Conservation (phyloP, 495 filamentous ascomycete genomes). For the Xylaria sp. region DNA sequence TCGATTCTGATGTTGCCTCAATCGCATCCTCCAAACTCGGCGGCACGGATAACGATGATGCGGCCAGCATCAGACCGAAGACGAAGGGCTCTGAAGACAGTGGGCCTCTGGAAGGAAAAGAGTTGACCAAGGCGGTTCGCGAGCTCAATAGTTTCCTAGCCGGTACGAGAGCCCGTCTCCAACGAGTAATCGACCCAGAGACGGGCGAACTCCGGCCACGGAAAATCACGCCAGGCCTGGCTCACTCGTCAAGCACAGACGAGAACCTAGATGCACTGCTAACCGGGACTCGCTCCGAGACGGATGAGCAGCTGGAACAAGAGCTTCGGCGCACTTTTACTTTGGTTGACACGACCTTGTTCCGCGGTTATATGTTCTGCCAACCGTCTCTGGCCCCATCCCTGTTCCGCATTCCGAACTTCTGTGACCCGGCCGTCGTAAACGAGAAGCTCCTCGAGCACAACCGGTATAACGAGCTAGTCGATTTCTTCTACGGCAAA, state of each 20-base stretch:
- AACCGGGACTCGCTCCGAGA: conserved; percentile 53
- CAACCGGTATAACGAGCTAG: conserved; percentile 88
- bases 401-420: conserved; percentile 95
- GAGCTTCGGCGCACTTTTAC: conserved; percentile 76
- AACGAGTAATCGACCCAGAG: conserved; percentile 78
- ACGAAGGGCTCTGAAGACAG: conserved; percentile 42
- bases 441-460: conserved; percentile 90
- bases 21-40: conserved; percentile 63
- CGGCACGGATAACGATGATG: conserved; percentile 54
- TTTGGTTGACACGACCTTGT: conserved; percentile 91
- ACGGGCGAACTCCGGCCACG: conserved; percentile 72
- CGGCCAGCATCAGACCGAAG: conserved; percentile 49
- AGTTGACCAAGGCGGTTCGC: conserved; percentile 77
- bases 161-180: conserved; percentile 79
- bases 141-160: conserved; percentile 87
- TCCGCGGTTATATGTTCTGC: conserved; percentile 91
- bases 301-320: conserved; percentile 69
- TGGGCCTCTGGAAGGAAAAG: conserved; percentile 72
- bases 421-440: conserved; percentile 94
- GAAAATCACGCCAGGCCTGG: conserved; percentile 57
- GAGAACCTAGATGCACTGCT: conserved; percentile 59
- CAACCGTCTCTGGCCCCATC: conserved; percentile 84
- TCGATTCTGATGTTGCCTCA: conserved; percentile 68
- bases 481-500: conserved; percentile 97
- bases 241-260: conserved; percentile 50